Evolutionary conservation across 2,329 filamentous ascomycete genomes (phyloP).

Genomic region (Xylariaceae sp.): DNA sequence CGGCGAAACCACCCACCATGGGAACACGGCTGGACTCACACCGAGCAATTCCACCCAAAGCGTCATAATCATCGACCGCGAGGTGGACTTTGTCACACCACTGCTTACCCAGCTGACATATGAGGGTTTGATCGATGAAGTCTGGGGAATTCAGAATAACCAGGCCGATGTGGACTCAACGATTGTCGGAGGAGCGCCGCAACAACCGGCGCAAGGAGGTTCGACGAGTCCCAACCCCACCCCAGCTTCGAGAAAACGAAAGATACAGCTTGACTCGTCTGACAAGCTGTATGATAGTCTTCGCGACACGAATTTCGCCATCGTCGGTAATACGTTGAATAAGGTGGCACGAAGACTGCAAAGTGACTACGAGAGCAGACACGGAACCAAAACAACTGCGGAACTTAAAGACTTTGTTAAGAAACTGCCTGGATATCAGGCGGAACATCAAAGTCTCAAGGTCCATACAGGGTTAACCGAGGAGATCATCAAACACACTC

Average conservation of each 20-base stretch:
- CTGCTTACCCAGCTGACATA: conserved; percentile 94
- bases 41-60: conserved; percentile 87
- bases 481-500: conserved; percentile 90
- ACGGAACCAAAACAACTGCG: conserved; percentile 78
- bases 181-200: conserved; percentile 67
- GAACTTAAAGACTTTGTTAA: conserved; percentile 95
- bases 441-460: conserved; percentile 88
- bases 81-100: conserved; percentile 88
- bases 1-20: conserved; percentile 65
- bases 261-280: conserved; percentile 80
- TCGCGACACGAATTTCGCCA: conserved; percentile 89
- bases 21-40: conserved; percentile 61
- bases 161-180: conserved; percentile 90
- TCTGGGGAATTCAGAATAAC: conserved; percentile 87
- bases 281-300: conserved; percentile 86
- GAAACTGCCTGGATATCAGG: conserved; percentile 85
- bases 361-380: conserved; percentile 80
- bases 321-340: conserved; percentile 83
- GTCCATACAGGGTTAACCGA: conserved; percentile 88
- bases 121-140: conserved; percentile 89
- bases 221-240: conserved; percentile 51
- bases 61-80: conserved; percentile 89
- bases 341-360: conserved; percentile 83
- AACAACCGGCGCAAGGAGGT: conserved; percentile 47
- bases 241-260: conserved; percentile 67